Base-by-base conservation (phyloP, 108 stramenopile species). In the Halocafeteria seosinensis region DNA sequence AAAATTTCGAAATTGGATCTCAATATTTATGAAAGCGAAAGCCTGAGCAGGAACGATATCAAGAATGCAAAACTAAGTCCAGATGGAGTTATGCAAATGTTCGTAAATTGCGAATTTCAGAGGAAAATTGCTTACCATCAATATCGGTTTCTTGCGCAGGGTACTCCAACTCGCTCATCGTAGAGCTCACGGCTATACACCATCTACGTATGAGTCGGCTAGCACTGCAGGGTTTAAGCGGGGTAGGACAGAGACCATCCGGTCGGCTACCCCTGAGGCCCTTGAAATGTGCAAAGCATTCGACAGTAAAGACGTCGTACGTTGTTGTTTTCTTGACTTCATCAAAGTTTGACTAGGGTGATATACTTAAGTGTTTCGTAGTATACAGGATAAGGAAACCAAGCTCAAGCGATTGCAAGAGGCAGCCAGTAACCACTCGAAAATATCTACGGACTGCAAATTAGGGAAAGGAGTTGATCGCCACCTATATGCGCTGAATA, bases 381-480 rank as follows among this genome's bases (percentile, higher is more conserved):
- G n/a, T n/a, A n/a, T n/a, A n/a, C n/a, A n/a, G n/a, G n/a, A n/a
- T n/a, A n/a, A 4, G 23, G 61, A 67, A 31, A 50, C 59, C 34
- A 27, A 42, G 33, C 38, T 28, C 28, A 25, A 63, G 24, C 17
- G 31, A 25, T 31, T 67, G 55, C 36, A 26, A 28, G 52, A 38
- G 2, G 66, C 66, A 5, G n/a, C 27, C 66, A 37, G 32, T 21
- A 59, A 6, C 13, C 66, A 67, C 59, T 65, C 27, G 25, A 3
- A 6, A 9, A 67, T 62, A 32, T 61, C 61, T 12, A 61, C 26
- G 36, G 34, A 62, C 23, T 37, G 38, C 8, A 37, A 61, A 17
- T 61, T 67, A 60, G 66, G 74, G 26, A 71, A 74, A 62, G 76
- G 74, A 29, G 71, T 75, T 34, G 76, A 76, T 55, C 60, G 76